Conservation (phyloP, 2,329 filamentous ascomycete species). For the Penicillium sp. region DNA sequence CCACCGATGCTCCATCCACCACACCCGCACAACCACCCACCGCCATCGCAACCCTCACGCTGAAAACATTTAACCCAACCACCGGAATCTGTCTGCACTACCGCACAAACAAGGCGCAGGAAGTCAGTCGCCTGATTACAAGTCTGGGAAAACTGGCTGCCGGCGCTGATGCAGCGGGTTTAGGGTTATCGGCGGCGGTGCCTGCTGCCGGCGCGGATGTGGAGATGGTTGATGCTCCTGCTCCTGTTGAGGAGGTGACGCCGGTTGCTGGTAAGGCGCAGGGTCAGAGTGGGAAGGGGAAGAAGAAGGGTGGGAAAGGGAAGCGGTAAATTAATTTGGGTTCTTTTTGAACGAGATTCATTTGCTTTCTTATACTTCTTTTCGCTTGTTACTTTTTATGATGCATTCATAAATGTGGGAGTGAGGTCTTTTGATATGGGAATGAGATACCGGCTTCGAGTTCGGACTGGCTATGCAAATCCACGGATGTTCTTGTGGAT, state of each 20-base stretch:
- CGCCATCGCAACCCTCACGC: constrained; percentile 66
- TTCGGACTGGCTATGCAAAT: neutral
- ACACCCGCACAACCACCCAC: constrained; percentile 54
- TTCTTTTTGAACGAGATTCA: neutral
- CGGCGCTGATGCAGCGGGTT: constrained; percentile 61
- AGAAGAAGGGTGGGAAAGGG: constrained; percentile 70
- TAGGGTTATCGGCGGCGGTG: constrained; percentile 31
- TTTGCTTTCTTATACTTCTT: neutral
- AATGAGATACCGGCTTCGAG: neutral
- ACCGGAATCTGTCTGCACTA: constrained; percentile 87
- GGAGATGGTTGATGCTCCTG: constrained; percentile 32
- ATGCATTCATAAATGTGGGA: constrained; percentile 1
- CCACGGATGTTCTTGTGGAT: neutral
- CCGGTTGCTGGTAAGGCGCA: constrained; percentile 20
- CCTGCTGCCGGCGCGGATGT: constrained; percentile 36
- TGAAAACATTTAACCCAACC: constrained; percentile 86
- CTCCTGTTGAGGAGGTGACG: constrained; percentile 39
- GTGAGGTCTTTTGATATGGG: neutral
- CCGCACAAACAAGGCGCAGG: constrained; percentile 71
- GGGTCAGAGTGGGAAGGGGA: constrained; percentile 28
- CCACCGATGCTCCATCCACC: constrained; percentile 41
- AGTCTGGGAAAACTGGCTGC: constrained; percentile 73
- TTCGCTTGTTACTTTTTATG: neutral
- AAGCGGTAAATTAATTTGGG: constrained; percentile 56
- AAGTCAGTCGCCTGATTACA: constrained; percentile 78